phyloP scores from a whole-genome alignment of 1,139 yeast genomes.

The Wickerhamiella pararugosa region DNA sequence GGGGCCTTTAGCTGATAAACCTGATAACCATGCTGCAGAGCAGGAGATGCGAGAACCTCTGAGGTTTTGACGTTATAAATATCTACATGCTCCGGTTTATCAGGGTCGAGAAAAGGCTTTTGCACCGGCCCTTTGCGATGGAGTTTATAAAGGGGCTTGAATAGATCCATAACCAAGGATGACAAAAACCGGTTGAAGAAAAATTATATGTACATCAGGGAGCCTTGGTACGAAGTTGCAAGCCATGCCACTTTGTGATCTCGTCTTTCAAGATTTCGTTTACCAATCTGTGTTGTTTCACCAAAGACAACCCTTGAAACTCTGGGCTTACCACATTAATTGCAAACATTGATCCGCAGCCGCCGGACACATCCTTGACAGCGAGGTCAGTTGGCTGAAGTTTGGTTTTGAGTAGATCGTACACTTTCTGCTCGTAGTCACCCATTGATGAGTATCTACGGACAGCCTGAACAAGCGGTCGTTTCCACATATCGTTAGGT shows the following conservation, averaged over 20 bases:
- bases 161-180: slow-evolving; percentile 15
- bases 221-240: slow-evolving; percentile 65
- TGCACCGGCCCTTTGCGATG: slow-evolving; percentile 16
- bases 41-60: neutral
- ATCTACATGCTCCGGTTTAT: neutral
- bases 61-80: neutral
- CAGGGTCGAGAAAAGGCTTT: slow-evolving; percentile 12
- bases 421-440: slow-evolving; percentile 55
- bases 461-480: neutral
- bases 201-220: slow-evolving; percentile 6
- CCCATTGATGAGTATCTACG: slow-evolving; percentile 22
- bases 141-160: slow-evolving; percentile 25
- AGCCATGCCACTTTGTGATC: slow-evolving; percentile 86
- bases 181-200: neutral
- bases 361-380: slow-evolving; percentile 79
- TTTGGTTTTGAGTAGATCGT: slow-evolving; percentile 36
- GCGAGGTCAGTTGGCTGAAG: slow-evolving; percentile 45
- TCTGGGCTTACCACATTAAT: slow-evolving; percentile 57
- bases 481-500: no score
- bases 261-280: slow-evolving; percentile 73
- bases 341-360: slow-evolving; percentile 98
- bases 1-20: slow-evolving; percentile 4
- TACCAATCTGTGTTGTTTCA: slow-evolving; percentile 85
- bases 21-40: slow-evolving; percentile 1
- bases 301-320: slow-evolving; percentile 68